Conservation (phyloP, 2,329 filamentous ascomycete species). For the Aspergillus luchuensis region DNA sequence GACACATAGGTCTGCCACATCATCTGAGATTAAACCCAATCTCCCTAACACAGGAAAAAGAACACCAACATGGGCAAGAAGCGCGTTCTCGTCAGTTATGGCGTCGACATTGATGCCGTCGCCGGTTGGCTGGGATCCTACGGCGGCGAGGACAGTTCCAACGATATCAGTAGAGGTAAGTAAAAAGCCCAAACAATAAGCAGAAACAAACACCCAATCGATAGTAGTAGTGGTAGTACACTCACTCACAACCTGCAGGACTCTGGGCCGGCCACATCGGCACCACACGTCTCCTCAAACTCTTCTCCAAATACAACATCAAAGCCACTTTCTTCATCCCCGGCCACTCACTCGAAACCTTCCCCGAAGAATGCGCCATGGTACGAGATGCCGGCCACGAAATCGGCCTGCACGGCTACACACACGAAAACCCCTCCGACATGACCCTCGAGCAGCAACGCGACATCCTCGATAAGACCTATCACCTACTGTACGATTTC, state of each 20-base stretch:
- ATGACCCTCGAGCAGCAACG: constrained; percentile 76
- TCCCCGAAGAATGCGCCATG: constrained; percentile 65
- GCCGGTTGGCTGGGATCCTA: constrained; percentile 76
- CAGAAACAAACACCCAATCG: no score
- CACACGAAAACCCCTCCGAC: constrained; percentile 70
- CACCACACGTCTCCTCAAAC: constrained; percentile 65
- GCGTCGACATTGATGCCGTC: constrained; percentile 75
- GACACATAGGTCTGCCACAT: constrained; percentile 4
- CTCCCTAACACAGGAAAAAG: no score
- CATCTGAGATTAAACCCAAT: no score
- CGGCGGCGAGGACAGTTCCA: constrained; percentile 70
- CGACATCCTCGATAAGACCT: constrained; percentile 76
- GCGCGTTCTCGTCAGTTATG: constrained; percentile 61
- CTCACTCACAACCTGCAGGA: constrained; percentile 39
- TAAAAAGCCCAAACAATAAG: neutral
- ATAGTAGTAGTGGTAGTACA: neutral
- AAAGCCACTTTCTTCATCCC: constrained; percentile 69
- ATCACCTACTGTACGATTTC: constrained; percentile 71
- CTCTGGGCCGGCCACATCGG: constrained; percentile 71
- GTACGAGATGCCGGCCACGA: constrained; percentile 67
- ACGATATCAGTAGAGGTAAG: constrained; percentile 70
- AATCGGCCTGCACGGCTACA: constrained; percentile 70
- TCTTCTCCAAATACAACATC: constrained; percentile 72
- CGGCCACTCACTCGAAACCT: constrained; percentile 65
- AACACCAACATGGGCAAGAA: constrained; percentile 43